Evolutionary conservation across 345 rosid genomes (phyloP), one percentile per base, ranked within the genome.

Genomic region (Salix dunnii): DNA sequence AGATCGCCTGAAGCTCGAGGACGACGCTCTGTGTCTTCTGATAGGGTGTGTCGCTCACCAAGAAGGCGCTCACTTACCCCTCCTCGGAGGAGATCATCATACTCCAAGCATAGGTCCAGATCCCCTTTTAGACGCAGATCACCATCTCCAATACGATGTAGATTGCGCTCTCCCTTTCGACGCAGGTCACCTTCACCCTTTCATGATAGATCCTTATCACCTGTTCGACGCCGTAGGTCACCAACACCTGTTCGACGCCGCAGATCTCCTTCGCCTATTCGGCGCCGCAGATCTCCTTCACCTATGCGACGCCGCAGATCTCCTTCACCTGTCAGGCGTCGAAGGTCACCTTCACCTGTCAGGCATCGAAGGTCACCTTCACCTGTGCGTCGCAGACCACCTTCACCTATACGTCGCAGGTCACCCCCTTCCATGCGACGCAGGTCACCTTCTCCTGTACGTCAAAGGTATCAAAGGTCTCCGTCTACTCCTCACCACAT

Each of bases 91-190:
- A 89, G 86, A 78, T 74, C 85, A 51, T 84, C 85, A 3, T 74
- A 87, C 85, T 80, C 75, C 53, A 82, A 86, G 78, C 85, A 75
- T 53, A 86, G 91, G 67, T 89, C 93, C 68, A 89, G 91, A 42
- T 91, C 93, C 53, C 74, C 74, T 75, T 76, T 73, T 13, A 61
- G 36, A 18, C 80, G 40, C 9, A 73, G 80, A 27, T 66, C 69
- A 66, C 89, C 84, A 0, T 73, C 85, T 0, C 86, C 86, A 4
- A 16, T 76, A 20, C 76, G 78, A 0, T 82, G 82, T 21, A 79
- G 89, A 63, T 88, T 86, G 2, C 88, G 86, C 0, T 86, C 86
- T 17, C 83, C 81, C 18, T n/a, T 71, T 36, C 14, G 75, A 2
- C 74, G 38, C 8, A 78, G 80, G 71, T 84, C 86, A 2, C 81